Base-by-base conservation (phyloP, 2,329 filamentous ascomycete genomes). In the Akanthomyces lecanii region DNA sequence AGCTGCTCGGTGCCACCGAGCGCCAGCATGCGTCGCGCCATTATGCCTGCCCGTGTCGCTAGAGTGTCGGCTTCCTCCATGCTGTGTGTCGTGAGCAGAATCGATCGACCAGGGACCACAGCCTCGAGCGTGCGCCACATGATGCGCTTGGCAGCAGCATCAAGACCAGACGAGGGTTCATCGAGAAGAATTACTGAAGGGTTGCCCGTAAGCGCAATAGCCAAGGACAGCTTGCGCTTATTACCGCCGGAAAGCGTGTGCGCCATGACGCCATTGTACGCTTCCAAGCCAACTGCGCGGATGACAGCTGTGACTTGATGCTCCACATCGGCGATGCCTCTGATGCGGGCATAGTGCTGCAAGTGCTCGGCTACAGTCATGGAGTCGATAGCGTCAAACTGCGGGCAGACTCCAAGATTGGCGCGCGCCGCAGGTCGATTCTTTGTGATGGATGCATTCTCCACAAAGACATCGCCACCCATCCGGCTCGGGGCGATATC, bases 21-120 rank as follows among this genome's bases (percentile, higher is more conserved):
- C 0, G 91, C 92, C 12, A 96, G 80, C 90, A 96, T 94, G 47
- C 86, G 82, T 66, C 83, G 82, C 3, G 91, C 90, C 77, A 96
- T 86, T 69, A 96, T 96, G 5, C 90, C 92, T 2, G 70, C 72
- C 7, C 71, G 70, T 8, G 65, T 85, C 0, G 90, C 89, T 3
- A 93, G 78, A 1, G 89, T 89, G 67, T 92, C 89, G 1, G 90
- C 90, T 73, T 93, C 90, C 71, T 93, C 89, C 89, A 93, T 92
- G 12, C 83, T 87, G 71, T 93, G 90, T 0, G 90, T 93, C 0
- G 89, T 92, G 44, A 93, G 80, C 0, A 93, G 78, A 0, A 92
- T 78, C 1, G 85, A 85, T 38, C 90, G 82, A 0, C 89, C 88
- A 0, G 85, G 83, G 0, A 85, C 83, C 11, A 92, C 82, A 2